phyloP scores from a whole-genome alignment of 2,329 filamentous ascomycete genomes.

The Cladosporium sp. region DNA sequence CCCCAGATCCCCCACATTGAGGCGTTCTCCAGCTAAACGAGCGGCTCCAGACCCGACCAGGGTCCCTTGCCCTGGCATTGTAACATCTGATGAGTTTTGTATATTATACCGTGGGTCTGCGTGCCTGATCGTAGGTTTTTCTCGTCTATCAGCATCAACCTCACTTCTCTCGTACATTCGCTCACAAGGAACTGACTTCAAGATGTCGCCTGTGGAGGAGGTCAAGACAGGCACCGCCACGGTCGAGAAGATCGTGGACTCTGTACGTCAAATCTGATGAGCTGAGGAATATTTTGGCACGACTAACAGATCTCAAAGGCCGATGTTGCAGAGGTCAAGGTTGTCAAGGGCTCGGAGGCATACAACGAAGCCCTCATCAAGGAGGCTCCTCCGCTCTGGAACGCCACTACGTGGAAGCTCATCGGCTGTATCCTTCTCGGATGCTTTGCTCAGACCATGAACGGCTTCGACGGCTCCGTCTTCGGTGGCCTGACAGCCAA shows the following conservation, averaged over 20 bases:
- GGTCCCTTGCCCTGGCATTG: conserved; percentile 1
- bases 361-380: conserved; percentile 51
- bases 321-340: conserved; percentile 34
- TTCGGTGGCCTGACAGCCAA: conserved; percentile 49
- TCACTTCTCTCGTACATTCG: not conserved
- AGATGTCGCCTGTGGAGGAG: conserved; percentile 9
- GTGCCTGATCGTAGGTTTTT: not conserved
- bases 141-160: not conserved
- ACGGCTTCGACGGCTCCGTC: conserved; percentile 54
- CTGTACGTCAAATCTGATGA: not conserved
- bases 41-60: conserved; percentile 8
- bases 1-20: conserved; percentile 9
- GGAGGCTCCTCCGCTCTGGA: conserved; percentile 38
- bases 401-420: conserved; percentile 18
- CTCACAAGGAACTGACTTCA: not conserved
- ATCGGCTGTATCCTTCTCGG: conserved; percentile 27
- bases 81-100: not conserved
- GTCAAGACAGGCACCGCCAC: not conserved
- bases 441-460: conserved; percentile 37
- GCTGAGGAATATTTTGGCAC: not conserved
- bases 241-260: conserved; percentile 12
- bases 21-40: conserved; percentile 10
- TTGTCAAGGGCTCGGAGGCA: conserved; percentile 48
- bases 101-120: conserved; percentile 4
- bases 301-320: not conserved